Evolutionary conservation across 2,329 filamentous ascomycete species (phyloP), one percentile per base, ranked within the genome.

Genomic region (Fusarium luffae): DNA sequence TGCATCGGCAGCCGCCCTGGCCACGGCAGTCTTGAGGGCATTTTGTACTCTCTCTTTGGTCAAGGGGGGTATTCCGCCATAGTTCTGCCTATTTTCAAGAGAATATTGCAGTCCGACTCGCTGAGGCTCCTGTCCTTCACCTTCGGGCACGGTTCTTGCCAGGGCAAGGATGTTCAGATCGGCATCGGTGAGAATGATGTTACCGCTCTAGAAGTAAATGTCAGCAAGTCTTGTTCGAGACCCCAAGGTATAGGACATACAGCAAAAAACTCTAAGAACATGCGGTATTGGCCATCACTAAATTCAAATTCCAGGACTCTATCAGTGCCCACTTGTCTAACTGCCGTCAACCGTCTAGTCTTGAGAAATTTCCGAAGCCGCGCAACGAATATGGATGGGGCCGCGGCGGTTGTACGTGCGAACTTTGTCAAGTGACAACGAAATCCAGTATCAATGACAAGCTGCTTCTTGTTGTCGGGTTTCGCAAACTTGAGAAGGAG

Each of bases 261-360:
- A 2, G 96, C 95, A 78, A 97, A 99, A 82, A 99, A 99, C 81
- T 99, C 96, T 28, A 99, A 83, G 77, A 93, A 98, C 23, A 99
- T 80, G 43, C 91, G 87, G 77, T 97, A 98, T 72, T 90, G 86
- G 13, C 96, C 96, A 83, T 98, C 94, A 73, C 93, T 97, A 78
- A 99, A 98, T 74, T 92, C 88, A 56, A 99, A 89, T 78, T 98
- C 93, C 55, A 99, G 90, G 66, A 99, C 92, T 55, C 96, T 88
- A 79, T 99, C 96, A 4, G 94, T 98, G 50, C 96, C 96, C 52
- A 99, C 88, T 80, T 99, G 96, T 3, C 85, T 83, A 12, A 99
- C 88, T 0, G 88, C 85, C 0, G 95, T 97, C 60, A 97, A 88
- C 60, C 95, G 85, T 66, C 95, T 86, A 12, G 94, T 97, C 79